Base-by-base conservation (phyloP, 768 basidiomycete genomes). In the Lanmaoa pseudosensibilis region DNA sequence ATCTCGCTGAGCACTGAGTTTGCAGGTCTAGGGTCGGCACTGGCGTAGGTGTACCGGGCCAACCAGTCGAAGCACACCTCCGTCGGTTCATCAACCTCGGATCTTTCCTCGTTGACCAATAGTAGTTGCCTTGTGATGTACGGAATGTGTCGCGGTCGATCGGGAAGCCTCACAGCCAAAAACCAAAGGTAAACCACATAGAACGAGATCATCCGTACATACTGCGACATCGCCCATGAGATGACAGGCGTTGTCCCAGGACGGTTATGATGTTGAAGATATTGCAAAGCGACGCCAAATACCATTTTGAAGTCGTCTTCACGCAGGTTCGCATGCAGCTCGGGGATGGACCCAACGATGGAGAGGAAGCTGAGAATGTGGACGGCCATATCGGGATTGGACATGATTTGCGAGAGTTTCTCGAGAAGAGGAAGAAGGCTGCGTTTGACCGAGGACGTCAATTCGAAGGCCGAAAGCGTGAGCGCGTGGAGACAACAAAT, bases 31-130 rank as follows among this genome's bases (percentile, higher is more conserved):
- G 96, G 95, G 67, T 97, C 94, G 16, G 94, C 93, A 65, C 89
- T 94, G 15, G 88, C 93, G 65, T 95, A 98, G 0, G 96, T 89
- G 69, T 97, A 97, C 18, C 97, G 81, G 11, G 93, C 89, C 18
- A 99, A 80, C 94, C 95, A 98, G 70, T 99, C 97, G 67, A 98
- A 95, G 73, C 93, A 96, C 36, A 98, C 96, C 68, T 98, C 93
- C 0, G 94, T 92, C 27, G 88, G 87, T 57, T 91, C 92, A 69
- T 98, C 97, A 6, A 95, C 77, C 39, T 83, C 79, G 2, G 76
- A 74, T 51, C 82, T 83, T 15, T 83, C 86, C 57, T 90, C 88
- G 73, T 94, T 94, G 15, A 93, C 94, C 25, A 94, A 78, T 10
- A 95, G 77, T 1, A 99, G 81, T 61, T 94, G 90, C 10, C 89